Percentiles rank a stretch among this genome's conserved stretches.
Conservation (phyloP, 495 filamentous ascomycete species). For the Talaromyces wortmannii region DNA sequence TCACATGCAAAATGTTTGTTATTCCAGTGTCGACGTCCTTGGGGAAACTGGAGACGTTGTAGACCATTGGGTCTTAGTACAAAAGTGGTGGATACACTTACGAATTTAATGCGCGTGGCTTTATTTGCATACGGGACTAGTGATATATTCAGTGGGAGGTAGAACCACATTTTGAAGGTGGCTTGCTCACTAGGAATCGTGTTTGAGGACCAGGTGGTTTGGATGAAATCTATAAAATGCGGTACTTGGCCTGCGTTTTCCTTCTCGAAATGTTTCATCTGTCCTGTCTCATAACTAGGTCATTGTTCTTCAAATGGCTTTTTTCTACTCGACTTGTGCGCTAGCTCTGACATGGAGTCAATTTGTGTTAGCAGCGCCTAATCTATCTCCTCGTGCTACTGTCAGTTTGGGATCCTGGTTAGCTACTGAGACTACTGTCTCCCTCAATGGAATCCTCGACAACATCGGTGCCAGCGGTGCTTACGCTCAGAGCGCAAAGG, state of each 20-base stretch:
- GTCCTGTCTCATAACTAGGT: neutral
- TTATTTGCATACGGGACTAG: neutral
- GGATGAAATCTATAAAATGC: no score
- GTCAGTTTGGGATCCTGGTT: constrained; percentile 44
- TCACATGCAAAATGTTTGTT: neutral
- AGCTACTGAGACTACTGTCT: constrained; percentile 40
- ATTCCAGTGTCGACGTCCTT: neutral
- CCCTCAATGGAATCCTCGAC: constrained; percentile 43
- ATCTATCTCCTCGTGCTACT: constrained; percentile 12
- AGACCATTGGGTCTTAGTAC: neutral
- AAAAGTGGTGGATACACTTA: neutral
- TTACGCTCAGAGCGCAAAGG: constrained; percentile 31
- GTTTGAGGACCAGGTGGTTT: no score
- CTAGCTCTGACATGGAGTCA: constrained; percentile 10
- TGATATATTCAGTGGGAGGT: neutral
- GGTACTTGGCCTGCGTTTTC: neutral
- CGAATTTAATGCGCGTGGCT: neutral
- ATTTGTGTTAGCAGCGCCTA: constrained; percentile 14
- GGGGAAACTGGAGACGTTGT: neutral
- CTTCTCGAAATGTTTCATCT: neutral
- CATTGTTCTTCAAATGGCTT: constrained; percentile 8
- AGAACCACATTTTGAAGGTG: no score
- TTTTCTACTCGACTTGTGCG: constrained; percentile 18
- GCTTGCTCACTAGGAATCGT: no score
- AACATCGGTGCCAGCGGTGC: constrained; percentile 55